Conservation (phyloP, 495 filamentous ascomycete species). For the Aspergillus haitiensis region DNA sequence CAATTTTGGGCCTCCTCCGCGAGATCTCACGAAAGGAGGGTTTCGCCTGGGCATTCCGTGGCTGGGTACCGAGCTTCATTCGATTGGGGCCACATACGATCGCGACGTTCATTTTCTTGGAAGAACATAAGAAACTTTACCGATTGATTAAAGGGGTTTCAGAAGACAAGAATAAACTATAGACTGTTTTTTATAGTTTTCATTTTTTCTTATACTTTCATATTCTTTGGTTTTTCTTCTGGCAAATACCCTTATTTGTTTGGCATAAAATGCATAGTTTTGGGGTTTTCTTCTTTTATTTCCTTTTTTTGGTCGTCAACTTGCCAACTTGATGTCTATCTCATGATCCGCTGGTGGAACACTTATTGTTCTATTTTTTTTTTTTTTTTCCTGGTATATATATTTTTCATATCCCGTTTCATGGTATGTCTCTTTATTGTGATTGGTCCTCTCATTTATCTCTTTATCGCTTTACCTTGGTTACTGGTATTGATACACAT, state of each 20-base stretch:
- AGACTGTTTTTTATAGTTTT: slow-evolving; percentile 27
- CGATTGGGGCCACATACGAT: slow-evolving; percentile 92
- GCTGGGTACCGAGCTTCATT: slow-evolving; percentile 97
- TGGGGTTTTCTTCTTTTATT: slow-evolving; percentile 47
- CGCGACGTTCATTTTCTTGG: slow-evolving; percentile 90
- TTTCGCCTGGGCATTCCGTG: slow-evolving; percentile 86
- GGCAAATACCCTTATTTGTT: no score
- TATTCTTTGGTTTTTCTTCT: background rate
- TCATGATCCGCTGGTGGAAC: no score
- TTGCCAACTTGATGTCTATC: no score
- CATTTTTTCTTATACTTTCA: slow-evolving; percentile 24
- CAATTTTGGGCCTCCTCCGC: slow-evolving; percentile 57
- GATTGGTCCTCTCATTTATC: slow-evolving; percentile 5
- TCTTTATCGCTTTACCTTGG: slow-evolving; percentile 12
- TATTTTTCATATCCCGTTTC: no score
- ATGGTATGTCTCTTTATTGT: no score
- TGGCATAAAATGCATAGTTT: slow-evolving; percentile 21
- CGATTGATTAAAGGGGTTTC: slow-evolving; percentile 46
- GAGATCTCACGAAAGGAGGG: slow-evolving; percentile 79
- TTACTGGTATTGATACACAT: no score
- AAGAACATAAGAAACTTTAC: slow-evolving; percentile 66
- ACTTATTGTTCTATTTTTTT: no score
- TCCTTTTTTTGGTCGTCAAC: slow-evolving; percentile 13
- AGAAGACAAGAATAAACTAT: slow-evolving; percentile 11
- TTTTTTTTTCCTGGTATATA: no score